Conservation (phyloP, 169 alveolate species). For the Perkinsus olseni region DNA sequence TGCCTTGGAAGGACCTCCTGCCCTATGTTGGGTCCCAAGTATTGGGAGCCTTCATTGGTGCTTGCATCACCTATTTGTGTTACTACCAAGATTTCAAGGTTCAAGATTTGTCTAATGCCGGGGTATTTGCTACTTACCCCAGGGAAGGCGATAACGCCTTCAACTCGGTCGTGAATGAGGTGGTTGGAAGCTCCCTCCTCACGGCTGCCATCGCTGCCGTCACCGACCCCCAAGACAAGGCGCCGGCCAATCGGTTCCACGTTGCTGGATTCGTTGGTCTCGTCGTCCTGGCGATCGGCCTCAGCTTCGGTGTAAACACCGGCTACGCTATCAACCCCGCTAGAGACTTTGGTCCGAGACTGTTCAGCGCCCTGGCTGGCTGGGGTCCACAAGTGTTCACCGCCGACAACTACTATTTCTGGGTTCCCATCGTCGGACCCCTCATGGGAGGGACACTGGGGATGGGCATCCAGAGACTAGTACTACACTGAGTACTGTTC, state of each 20-base stretch:
- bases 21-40: constrained; percentile 29
- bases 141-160: constrained; percentile 15
- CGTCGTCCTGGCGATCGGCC: constrained; percentile 30
- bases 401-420: constrained; percentile 29
- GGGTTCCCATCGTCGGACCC: constrained; percentile 35
- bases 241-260: constrained; percentile 19
- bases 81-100: constrained; percentile 21
- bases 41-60: constrained; percentile 31
- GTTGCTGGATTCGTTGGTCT: constrained; percentile 31
- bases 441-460: constrained; percentile 15
- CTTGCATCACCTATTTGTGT: constrained; percentile 20
- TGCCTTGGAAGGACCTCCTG: constrained; percentile 30
- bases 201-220: constrained; percentile 27
- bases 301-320: constrained; percentile 35
- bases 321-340: constrained; percentile 42
- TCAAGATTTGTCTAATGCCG: constrained; percentile 17
- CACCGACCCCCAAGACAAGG: constrained; percentile 20
- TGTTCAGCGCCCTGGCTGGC: constrained; percentile 20
- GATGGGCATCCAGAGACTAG: background rate
- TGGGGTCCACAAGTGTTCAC: constrained; percentile 29
- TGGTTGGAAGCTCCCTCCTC: constrained; percentile 28
- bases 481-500: background rate
- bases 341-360: constrained; percentile 42
- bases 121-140: constrained; percentile 1
- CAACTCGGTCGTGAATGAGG: constrained; percentile 16